Base-by-base conservation (phyloP, 1,284 basidiomycete species). In the Somion occarium region DNA sequence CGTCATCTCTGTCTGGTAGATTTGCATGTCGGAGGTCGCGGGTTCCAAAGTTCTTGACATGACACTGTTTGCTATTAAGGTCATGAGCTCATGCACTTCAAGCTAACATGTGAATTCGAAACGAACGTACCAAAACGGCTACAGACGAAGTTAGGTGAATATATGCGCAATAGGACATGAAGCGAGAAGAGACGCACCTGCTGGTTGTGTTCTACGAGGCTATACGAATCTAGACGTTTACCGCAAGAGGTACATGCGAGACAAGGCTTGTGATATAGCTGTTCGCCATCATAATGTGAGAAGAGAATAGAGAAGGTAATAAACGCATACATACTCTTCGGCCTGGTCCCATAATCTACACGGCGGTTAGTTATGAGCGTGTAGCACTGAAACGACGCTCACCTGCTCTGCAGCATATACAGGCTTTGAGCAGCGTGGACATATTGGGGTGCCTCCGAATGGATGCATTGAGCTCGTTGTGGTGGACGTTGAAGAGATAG, bases 331-430 rank as follows among this genome's bases (percentile, higher is more conserved):
- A 59, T 64, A 88, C 88, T 80, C 85, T 90, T 64, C 88, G 78
- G 42, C 85, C 88, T 52, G 86, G 86, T 38, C 88, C 88, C 77
- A 91, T 83, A 50, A 80, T 80, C 86, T 89, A 62, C 53, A 54
- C 49, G 56, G 60, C 15, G 20, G 26, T 51, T 25, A 56, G 49
- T n/a, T n/a, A 34, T 30, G 20, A 19, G 44, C 7, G 20, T 46
- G 38, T 50, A 18, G 38, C 23, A 27, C 46, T n/a, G 50, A 37
- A 23, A 39, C 34, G 18, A 34, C 44, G 56, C 77, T 56, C 54
- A 82, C 87, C 78, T 90, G 87, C 65, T 91, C 88, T 53, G 88
- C 88, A 55, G 85, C 85, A 67, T 91, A 91, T 20, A 91, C 88
- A 1, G 77, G 67, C 65, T 82, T 85, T 55, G 64, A 67, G 67